Evolutionary conservation across 305 asterid genomes (phyloP).

Genomic region (Fraxinus ornus): DNA sequence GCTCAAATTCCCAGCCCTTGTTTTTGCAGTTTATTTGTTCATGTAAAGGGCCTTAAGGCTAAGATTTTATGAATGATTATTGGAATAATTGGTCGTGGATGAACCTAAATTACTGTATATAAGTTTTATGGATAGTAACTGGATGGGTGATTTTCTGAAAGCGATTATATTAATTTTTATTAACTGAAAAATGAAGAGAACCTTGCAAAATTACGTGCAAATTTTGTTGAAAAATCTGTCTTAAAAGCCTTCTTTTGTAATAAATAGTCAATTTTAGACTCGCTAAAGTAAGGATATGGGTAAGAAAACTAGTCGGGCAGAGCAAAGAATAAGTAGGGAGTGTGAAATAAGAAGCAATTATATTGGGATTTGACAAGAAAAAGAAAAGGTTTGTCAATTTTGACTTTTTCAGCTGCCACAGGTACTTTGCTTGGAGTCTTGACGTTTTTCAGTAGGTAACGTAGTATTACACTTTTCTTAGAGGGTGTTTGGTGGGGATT

Average conservation of each 20-base stretch:
- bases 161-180: background rate
- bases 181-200: background rate
- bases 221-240: background rate
- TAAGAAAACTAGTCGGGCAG: background rate
- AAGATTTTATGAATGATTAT: background rate
- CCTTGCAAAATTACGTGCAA: background rate
- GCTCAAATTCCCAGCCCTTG: background rate
- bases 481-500: too few species aligned
- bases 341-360: background rate
- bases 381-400: background rate
- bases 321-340: background rate
- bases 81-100: background rate
- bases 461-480: background rate
- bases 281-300: background rate
- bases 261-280: background rate
- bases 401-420: background rate
- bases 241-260: background rate
- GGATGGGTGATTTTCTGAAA: background rate
- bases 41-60: background rate
- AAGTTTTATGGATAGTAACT: background rate
- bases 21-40: background rate
- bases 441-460: background rate
- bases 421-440: background rate
- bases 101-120: background rate
- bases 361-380: too few species aligned